Evolutionary conservation across 495 filamentous ascomycete genomes (phyloP).

Genomic region (Aspergillus conjunctus): DNA sequence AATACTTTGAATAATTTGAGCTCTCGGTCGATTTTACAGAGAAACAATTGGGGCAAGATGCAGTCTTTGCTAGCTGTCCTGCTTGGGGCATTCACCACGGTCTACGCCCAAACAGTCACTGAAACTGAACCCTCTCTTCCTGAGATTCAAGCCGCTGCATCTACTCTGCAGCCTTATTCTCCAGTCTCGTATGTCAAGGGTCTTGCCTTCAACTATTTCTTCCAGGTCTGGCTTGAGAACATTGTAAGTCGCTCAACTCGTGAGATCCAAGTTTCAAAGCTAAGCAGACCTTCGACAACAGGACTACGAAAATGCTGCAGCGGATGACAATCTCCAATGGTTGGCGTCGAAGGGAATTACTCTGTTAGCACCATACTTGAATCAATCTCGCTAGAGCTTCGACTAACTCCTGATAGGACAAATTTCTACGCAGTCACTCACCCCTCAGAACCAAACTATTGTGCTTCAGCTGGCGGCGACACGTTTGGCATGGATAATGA

Average conservation of each 20-base stretch:
- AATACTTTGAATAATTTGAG: slow-evolving; percentile 1
- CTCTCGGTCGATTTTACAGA: slow-evolving; percentile 2
- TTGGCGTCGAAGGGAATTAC: slow-evolving; percentile 64
- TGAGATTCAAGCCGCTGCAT: slow-evolving; percentile 37
- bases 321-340: slow-evolving; percentile 55
- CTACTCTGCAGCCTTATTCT: slow-evolving; percentile 43
- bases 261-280: slow-evolving; percentile 9
- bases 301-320: slow-evolving; percentile 56
- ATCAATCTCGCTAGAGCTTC: background rate
- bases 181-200: slow-evolving; percentile 64
- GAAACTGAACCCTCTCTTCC: slow-evolving; percentile 25
- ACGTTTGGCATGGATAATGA: slow-evolving; percentile 72
- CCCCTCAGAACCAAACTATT: slow-evolving; percentile 73
- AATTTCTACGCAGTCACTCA: slow-evolving; percentile 68
- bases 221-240: slow-evolving; percentile 75
- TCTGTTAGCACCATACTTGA: slow-evolving; percentile 32
- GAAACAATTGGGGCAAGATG: slow-evolving; percentile 25
- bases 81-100: slow-evolving; percentile 29
- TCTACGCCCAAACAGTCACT: slow-evolving; percentile 33
- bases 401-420: slow-evolving; percentile 30
- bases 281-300: slow-evolving; percentile 28
- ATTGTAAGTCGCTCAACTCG: slow-evolving; percentile 51
- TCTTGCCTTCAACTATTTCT: slow-evolving; percentile 66
- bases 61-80: slow-evolving; percentile 26
- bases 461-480: slow-evolving; percentile 63